Conservation (phyloP, 192 early-diverging fungal genomes). For the Gaertneriomyces sp. region DNA sequence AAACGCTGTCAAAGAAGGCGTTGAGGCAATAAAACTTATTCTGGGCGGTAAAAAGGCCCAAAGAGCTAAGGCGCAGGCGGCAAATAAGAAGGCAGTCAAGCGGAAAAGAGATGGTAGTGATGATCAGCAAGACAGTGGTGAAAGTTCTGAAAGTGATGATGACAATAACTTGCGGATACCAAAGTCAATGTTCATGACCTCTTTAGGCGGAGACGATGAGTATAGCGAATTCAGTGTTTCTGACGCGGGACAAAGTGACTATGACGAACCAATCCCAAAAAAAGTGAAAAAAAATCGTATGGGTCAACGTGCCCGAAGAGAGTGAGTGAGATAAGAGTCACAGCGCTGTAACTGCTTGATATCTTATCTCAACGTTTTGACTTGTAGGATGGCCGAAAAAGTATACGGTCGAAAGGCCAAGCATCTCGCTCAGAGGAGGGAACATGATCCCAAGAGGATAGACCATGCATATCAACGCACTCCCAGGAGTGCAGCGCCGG, state of each 20-base stretch:
- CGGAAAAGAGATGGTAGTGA: slow-evolving; percentile 1
- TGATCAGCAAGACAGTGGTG: neutral
- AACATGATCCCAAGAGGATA: neutral
- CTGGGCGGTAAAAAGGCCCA: slow-evolving; percentile 8
- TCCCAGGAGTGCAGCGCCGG: neutral
- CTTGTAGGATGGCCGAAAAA: slow-evolving; percentile 33
- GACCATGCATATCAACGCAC: neutral
- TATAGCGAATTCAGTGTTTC: slow-evolving; percentile 2
- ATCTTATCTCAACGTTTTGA: slow-evolving; percentile 12
- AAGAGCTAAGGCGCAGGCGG: neutral
- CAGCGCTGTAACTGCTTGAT: neutral
- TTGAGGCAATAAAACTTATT: slow-evolving; percentile 15
- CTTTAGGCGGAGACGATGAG: slow-evolving; percentile 10
- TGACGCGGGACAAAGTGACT: slow-evolving; percentile 17
- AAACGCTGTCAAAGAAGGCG: slow-evolving; percentile 2
- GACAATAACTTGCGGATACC: slow-evolving; percentile 1
- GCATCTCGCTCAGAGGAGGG: slow-evolving; percentile 22
- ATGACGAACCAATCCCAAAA: slow-evolving; percentile 13
- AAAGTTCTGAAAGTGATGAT: slow-evolving; percentile 15
- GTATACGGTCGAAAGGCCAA: slow-evolving; percentile 39
- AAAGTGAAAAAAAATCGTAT: slow-evolving; percentile 42
- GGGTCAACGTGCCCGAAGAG: slow-evolving; percentile 41
- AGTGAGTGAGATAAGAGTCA: slow-evolving; percentile 25
- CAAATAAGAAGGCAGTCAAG: neutral
- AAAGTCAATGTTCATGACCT: slow-evolving; percentile 20